phyloP scores from a whole-genome alignment of 2,329 filamentous ascomycete genomes.

The Cladosporium sphaerospermum region DNA sequence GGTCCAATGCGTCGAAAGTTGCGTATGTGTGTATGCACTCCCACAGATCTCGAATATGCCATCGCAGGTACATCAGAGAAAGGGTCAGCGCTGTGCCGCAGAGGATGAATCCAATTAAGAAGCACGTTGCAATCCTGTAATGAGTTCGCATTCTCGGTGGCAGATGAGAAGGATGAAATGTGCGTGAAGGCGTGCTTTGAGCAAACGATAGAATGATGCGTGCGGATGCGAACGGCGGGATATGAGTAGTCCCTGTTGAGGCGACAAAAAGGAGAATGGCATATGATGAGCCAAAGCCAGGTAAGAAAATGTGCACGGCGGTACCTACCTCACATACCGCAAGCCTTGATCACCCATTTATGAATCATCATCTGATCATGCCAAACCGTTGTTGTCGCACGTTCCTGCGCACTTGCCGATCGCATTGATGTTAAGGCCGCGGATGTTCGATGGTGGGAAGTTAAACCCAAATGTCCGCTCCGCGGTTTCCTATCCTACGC shows the following conservation, averaged over 20 bases:
- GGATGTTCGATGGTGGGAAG: background rate
- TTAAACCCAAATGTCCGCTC: background rate
- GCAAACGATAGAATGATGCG: background rate
- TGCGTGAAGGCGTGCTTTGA: background rate
- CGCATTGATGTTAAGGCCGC: background rate
- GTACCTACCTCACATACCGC: background rate
- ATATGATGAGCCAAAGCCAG: background rate
- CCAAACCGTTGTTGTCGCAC: background rate
- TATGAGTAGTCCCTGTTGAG: background rate
- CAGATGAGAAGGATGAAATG: background rate
- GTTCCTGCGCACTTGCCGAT: background rate
- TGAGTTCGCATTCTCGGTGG: background rate
- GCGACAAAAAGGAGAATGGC: background rate
- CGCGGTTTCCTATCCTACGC: background rate
- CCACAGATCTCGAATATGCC: constrained; percentile 19
- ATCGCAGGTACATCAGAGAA: constrained; percentile 11
- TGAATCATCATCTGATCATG: background rate
- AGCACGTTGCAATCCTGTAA: background rate
- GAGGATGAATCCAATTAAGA: background rate
- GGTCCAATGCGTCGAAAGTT: constrained; percentile 17
- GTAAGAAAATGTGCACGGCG: too few relatives aligned
- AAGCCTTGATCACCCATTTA: background rate
- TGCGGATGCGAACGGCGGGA: background rate
- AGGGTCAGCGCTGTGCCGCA: background rate
- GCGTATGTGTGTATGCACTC: constrained; percentile 21